Evolutionary conservation across 2,329 filamentous ascomycete genomes (phyloP), one percentile per base, ranked within the genome.

Genomic region (Phyllosticta capitalensis): DNA sequence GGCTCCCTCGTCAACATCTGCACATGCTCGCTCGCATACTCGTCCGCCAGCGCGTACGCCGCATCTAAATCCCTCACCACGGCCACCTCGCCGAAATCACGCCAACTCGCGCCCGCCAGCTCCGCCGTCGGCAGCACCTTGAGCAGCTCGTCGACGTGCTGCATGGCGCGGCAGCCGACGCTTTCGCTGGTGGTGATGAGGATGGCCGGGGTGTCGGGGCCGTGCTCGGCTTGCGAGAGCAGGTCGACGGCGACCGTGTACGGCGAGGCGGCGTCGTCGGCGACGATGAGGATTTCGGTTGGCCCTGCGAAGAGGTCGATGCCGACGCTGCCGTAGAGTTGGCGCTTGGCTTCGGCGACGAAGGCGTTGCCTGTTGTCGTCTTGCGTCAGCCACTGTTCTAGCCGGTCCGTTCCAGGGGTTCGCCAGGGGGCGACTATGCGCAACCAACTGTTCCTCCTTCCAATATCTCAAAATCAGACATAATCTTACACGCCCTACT

Each of bases 261-360:
- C 0, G 77, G 74, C 65, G 80, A 76, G 0, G 78, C 78, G 0
- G 30, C 28, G 72, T 69, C 72, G 59, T 81, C 79, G 2, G 78
- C 77, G 0, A 81, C 75, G 28, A 81, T 74, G 9, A 81, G 69
- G 20, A 81, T 69, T 65, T 83, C 80, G 0, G 79, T 81, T 10
- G 80, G 80, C 0, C 80, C 80, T 0, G 80, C 80, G 21, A 79
- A 73, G 1, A 82, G 70, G 63, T 82, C 79, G 59, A 82, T 83
- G 5, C 80, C 79, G 26, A 82, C 75, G 58, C 78, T 73, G 17
- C 79, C 80, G 60, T 80, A 82, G 0, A 82, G 67, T 64, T 80
- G 79, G 0, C 79, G 71, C 65, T 82, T 83, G 0, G 75, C 79
- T 64, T 73, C 80, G 2, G 80, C 79, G 0, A 83, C 79, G 64